Evolutionary conservation across 768 basidiomycete species (phyloP).

Genomic region (Serendipita sp.): DNA sequence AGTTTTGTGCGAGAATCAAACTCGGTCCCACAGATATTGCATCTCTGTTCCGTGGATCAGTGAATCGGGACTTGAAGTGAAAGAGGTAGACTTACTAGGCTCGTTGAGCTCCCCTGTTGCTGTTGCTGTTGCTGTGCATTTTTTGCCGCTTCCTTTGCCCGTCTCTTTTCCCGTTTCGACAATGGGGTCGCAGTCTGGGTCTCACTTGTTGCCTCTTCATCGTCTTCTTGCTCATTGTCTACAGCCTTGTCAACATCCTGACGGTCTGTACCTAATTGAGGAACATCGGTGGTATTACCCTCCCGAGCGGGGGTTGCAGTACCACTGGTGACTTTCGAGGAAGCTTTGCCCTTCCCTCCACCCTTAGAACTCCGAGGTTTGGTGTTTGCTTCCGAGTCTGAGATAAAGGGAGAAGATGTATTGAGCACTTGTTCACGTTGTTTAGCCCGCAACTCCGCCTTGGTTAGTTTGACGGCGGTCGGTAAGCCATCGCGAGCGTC

Average conservation of each 20-base stretch:
- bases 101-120: not conserved
- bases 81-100: not conserved
- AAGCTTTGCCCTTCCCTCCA: constrained; percentile 16
- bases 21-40: constrained; percentile 48
- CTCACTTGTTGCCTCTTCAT: constrained; percentile 1
- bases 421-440: constrained; percentile 2
- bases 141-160: constrained; percentile 56
- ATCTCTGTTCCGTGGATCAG: constrained; percentile 22
- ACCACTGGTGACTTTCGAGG: constrained; percentile 10
- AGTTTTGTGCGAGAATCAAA: constrained; percentile 61
- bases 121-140: constrained; percentile 30
- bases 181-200: not conserved
- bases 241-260: not conserved
- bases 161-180: constrained; percentile 71
- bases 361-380: constrained; percentile 3
- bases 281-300: constrained; percentile 7
- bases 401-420: not conserved
- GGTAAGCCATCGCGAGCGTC: not conserved
- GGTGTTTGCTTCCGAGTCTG: constrained; percentile 2
- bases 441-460: not conserved
- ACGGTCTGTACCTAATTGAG: constrained; percentile 8
- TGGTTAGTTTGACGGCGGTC: not conserved
- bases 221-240: constrained; percentile 10
- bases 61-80: not conserved
- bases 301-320: not conserved